Evolutionary conservation across 2,329 filamentous ascomycete species (phyloP).

Genomic region (Salinomyces thailandicus): DNA sequence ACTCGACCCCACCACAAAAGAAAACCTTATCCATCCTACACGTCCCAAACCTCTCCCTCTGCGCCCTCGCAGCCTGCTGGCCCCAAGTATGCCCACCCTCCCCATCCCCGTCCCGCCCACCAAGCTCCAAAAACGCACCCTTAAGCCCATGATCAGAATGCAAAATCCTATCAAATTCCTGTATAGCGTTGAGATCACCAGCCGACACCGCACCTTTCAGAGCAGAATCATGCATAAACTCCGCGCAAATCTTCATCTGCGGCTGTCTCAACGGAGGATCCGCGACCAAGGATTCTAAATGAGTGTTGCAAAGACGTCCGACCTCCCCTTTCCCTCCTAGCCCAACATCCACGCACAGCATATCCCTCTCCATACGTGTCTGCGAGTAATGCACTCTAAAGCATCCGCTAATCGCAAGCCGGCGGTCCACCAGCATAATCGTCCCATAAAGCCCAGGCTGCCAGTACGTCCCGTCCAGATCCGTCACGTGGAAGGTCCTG

Average conservation of each 20-base stretch:
- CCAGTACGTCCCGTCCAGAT: conserved; percentile 37
- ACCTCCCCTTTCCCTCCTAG: conserved; percentile 13
- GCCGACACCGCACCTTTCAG: conserved; percentile 38
- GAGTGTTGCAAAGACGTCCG: conserved; percentile 45
- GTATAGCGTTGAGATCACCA: conserved; percentile 50
- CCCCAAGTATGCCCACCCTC: conserved; percentile 47
- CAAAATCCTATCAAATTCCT: conserved; percentile 42
- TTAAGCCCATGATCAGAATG: conserved; percentile 39
- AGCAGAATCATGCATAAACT: conserved; percentile 31
- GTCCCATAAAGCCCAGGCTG: conserved; percentile 42
- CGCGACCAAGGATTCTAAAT: conserved; percentile 45
- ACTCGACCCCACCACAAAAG: conserved; percentile 31
- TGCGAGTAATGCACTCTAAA: conserved; percentile 42
- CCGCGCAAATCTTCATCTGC: conserved; percentile 38
- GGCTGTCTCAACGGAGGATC: conserved; percentile 40
- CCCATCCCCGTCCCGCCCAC: conserved; percentile 41
- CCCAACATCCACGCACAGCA: conserved; percentile 43
- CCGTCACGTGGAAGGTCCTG: conserved; percentile 39
- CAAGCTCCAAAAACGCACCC: conserved; percentile 44
- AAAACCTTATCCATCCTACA: conserved; percentile 47
- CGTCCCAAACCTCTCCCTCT: conserved; percentile 38
- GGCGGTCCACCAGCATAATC: conserved; percentile 41
- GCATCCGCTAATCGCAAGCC: conserved; percentile 33
- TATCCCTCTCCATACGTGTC: conserved; percentile 44
- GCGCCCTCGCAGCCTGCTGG: conserved; percentile 37